Evolutionary conservation across 202 grass and related monocot species (phyloP), one percentile per base, ranked within the genome.

Genomic region (Zizania palustris): DNA sequence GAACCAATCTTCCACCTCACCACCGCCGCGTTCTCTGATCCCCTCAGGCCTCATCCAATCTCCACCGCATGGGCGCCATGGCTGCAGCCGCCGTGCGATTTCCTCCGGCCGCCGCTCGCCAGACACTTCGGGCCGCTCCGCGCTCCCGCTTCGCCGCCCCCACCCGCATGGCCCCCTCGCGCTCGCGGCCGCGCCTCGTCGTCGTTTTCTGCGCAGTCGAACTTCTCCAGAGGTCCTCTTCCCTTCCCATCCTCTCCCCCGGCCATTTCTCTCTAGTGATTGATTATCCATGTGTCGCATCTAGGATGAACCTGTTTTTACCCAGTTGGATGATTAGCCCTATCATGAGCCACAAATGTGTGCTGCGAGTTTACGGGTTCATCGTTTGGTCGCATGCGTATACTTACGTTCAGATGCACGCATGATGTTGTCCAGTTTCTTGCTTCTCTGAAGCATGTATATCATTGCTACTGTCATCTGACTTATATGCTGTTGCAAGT

Each of bases 161-260:
- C 35, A 7, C 9, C 59, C 63, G 4, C 48, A n/a, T 77, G 44
- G 61, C 36, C 8, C 19, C 71, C 4, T 42, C 79, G 48, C 61
- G 49, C 7, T 44, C 28, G 18, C 72, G 9, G 45, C 1, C 72
- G 54, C 72, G 64, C 63, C 56, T 78, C 54, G 80, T 86, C 69
- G 80, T 90, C 45, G 84, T 78, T 33, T 33, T 72, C 82, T 41
- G 86, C 79, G 79, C 82, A 90, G 45, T 86, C 83, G 75, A 86
- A 92, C 77, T 76, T 97, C 37, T 62, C 82, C 74, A 90, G 80
- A 89, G 94, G 94, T 97, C 45, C 45, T 19, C 11, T 73, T 6
- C 51, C 45, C n/a, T 11, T 19, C 2, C 3, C 63, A 19, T 49
- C 18, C n/a, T 22, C 12, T 60, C 8, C 4, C 44, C 0, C 40